phyloP scores from a whole-genome alignment of 805 yeast species.

The Yarrowia keelungensis region DNA sequence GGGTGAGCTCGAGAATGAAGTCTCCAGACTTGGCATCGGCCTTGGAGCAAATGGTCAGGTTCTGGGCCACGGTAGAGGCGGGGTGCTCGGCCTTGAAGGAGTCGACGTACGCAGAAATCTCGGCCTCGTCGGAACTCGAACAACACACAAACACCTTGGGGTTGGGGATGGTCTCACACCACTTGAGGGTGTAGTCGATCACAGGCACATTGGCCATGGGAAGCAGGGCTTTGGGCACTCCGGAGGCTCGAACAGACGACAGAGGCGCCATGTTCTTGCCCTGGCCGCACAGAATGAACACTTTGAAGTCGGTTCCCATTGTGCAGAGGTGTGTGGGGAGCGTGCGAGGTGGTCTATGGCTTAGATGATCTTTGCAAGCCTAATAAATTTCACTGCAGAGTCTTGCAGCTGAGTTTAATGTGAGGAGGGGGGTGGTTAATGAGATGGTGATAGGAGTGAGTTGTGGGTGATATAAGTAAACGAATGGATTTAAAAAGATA shows the following conservation, averaged over 20 bases:
- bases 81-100: slow-evolving; percentile 3
- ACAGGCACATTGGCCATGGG: slow-evolving; percentile 92
- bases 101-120: slow-evolving; percentile 13
- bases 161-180: slow-evolving; percentile 80
- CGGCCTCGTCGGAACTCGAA: slow-evolving; percentile 8
- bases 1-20: slow-evolving; percentile 40
- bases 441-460: not conserved
- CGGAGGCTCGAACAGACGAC: slow-evolving; percentile 61
- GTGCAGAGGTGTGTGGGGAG: not conserved
- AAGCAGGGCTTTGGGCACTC: slow-evolving; percentile 80
- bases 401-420: slow-evolving; percentile 11
- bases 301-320: slow-evolving; percentile 83
- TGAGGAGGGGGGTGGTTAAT: not conserved
- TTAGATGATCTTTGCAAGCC: not conserved
- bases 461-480: no score
- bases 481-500: no score
- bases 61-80: not conserved
- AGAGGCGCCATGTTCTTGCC: slow-evolving; percentile 79
- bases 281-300: slow-evolving; percentile 85
- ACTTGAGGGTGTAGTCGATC: slow-evolving; percentile 83
- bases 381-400: slow-evolving; percentile 31
- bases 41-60: slow-evolving; percentile 18
- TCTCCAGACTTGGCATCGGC: slow-evolving; percentile 43
- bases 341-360: not conserved
- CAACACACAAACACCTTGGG: slow-evolving; percentile 40